These are phyloP conservation scores for Coniochaeta hoffmannii DNA, from an alignment of 2,329 filamentous ascomycete genomes.

Conservation along the genomic window DNA sequence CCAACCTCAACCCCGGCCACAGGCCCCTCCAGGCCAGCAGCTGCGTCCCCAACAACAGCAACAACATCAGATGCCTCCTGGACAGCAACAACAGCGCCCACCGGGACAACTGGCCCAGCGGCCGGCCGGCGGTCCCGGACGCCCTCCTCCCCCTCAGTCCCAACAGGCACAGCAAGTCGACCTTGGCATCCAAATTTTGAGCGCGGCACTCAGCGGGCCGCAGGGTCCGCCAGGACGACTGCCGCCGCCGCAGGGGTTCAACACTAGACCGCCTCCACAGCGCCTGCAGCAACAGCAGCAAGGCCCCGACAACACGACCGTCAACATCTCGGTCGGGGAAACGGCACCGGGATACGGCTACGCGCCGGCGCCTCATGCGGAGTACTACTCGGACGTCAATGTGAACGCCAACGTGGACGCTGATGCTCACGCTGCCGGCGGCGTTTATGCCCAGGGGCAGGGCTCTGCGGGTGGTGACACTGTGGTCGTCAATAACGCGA, in stretches of 20 bases:
- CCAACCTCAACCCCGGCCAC: background rate
- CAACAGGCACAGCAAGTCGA: background rate
- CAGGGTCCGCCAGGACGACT: background rate
- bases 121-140: background rate
- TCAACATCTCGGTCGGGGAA: background rate
- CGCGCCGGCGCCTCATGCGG: background rate
- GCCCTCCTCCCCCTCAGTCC: background rate
- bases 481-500: background rate
- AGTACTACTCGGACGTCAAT: background rate
- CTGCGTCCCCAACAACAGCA: background rate
- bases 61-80: background rate
- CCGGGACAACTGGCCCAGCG: background rate
- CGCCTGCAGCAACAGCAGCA: background rate
- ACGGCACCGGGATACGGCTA: background rate
- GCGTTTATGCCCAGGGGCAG: background rate
- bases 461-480: background rate
- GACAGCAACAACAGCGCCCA: slow-evolving; percentile 2
- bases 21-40: background rate
- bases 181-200: background rate
- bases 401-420: background rate
- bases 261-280: background rate
- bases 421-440: background rate
- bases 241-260: background rate
- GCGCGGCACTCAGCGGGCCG: background rate
- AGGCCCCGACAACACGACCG: background rate